Conservation (phyloP, 1,284 basidiomycete genomes). For the Ceratobasidium sp. region DNA sequence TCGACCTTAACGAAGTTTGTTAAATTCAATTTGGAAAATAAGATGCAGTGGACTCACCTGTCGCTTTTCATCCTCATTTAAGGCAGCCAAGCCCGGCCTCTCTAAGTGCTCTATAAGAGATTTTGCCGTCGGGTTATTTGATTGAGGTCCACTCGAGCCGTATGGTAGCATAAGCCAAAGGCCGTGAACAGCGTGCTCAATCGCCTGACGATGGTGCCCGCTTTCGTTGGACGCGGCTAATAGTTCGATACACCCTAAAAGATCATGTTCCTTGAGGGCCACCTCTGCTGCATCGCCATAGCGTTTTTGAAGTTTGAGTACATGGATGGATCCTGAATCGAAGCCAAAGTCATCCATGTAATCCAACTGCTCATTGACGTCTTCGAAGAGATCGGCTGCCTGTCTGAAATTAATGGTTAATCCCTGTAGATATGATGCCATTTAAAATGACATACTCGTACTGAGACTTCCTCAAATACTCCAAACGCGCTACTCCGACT, state of each 20-base stretch:
- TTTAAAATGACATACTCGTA: conserved; percentile 53
- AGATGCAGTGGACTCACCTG: not conserved
- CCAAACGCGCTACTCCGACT: conserved; percentile 59
- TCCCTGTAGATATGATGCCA: not conserved
- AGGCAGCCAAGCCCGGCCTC: not conserved
- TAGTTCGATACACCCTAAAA: conserved; percentile 44
- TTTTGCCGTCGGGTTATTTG: not conserved
- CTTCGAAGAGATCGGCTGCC: conserved; percentile 58
- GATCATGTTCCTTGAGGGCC: conserved; percentile 57
- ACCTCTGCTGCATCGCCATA: conserved; percentile 63
- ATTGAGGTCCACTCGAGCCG: conserved; percentile 50
- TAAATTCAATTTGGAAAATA: not conserved
- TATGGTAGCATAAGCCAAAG: conserved; percentile 45
- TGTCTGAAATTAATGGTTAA: conserved; percentile 47
- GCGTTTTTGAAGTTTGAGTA: conserved; percentile 59
- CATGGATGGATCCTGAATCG: conserved; percentile 58
- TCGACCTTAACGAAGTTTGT: not conserved
- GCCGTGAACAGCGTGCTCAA: conserved; percentile 62
- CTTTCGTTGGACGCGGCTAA: conserved; percentile 29
- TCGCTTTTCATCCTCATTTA: not conserved
- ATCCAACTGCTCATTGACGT: conserved; percentile 58
- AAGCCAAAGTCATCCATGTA: conserved; percentile 66
- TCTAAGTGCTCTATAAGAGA: not conserved
- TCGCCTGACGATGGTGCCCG: conserved; percentile 56
- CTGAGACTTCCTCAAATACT: conserved; percentile 57